These are phyloP conservation scores for Inonotus hispidus DNA, from an alignment of 1,284 basidiomycete species.

Conservation along the genomic window DNA sequence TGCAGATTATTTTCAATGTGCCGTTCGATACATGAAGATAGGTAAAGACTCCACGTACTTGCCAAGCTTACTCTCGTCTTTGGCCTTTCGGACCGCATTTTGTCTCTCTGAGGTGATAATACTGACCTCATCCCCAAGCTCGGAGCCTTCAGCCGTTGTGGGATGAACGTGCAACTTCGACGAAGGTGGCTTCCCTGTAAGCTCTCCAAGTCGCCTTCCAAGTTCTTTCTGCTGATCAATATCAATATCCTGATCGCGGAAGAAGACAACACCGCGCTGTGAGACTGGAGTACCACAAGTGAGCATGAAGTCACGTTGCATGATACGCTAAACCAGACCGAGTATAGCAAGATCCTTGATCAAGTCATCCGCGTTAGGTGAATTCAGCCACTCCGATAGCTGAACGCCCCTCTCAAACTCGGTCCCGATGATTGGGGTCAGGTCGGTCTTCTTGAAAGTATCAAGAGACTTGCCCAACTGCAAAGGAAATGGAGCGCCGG, in stretches of 20 bases:
- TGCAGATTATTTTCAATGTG: slow-evolving; percentile 27
- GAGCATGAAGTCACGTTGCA: background rate
- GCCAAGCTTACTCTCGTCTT: slow-evolving; percentile 7
- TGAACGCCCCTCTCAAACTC: slow-evolving; percentile 36
- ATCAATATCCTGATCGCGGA: slow-evolving; percentile 50
- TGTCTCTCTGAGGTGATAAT: slow-evolving; percentile 42
- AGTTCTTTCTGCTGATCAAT: slow-evolving; percentile 42
- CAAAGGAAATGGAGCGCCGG: slow-evolving; percentile 11
- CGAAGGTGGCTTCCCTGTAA: slow-evolving; percentile 51
- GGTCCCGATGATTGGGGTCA: slow-evolving; percentile 34
- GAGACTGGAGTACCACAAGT: slow-evolving; percentile 33
- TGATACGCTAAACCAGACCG: slow-evolving; percentile 17
- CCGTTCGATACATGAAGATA: background rate
- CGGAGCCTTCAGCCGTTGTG: slow-evolving; percentile 45
- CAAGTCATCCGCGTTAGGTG: slow-evolving; percentile 37
- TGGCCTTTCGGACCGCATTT: slow-evolving; percentile 9
- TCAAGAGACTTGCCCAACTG: slow-evolving; percentile 14
- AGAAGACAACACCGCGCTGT: slow-evolving; percentile 70
- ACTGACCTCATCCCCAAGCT: slow-evolving; percentile 44
- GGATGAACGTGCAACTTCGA: slow-evolving; percentile 63
- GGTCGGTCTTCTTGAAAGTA: slow-evolving; percentile 18
- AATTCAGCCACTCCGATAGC: slow-evolving; percentile 33
- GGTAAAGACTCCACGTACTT: background rate
- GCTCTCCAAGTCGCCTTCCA: slow-evolving; percentile 44
- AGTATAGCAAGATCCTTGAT: slow-evolving; percentile 46